Evolutionary conservation across 2,329 filamentous ascomycete genomes (phyloP), one percentile per base, ranked within the genome.

Genomic region (Aspergillus awamori): DNA sequence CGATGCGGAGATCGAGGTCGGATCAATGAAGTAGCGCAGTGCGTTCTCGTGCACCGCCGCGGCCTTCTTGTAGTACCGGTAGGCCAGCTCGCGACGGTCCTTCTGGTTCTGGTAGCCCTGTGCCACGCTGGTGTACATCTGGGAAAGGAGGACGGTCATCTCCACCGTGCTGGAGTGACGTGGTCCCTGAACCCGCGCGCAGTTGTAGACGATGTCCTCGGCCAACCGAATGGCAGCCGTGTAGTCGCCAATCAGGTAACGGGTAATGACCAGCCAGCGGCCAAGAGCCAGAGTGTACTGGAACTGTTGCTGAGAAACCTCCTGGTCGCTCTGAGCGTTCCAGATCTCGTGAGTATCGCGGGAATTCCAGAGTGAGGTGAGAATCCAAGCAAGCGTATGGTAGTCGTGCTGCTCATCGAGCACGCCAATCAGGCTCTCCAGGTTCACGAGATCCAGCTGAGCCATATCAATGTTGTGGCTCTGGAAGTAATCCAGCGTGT

Each of bases 181-280:
- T 6, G 78, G 73, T 2, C 83, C 83, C 65, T 83, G 80, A n/a
- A 82, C 82, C 17, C 83, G 81, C 13, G 80, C 79, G 67, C 83
- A 79, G 70, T 85, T 86, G 76, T 85, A 85, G 2, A 81, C 79
- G 38, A 85, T 83, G 65, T 83, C 81, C 69, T 85, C 82, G 64
- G 79, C 80, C 24, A 86, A 78, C 24, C 75, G 77, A 45, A 81
- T 68, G n/a, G 81, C 78, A 28, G 75, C 74, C 66, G 78, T 70
- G 38, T 76, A 75, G 48, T 82, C 80, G 43, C 78, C 78, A 20
- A 79, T 76, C 20, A 82, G 75, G 71, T 83, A 84, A 53, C 81
- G 81, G 10, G 80, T 80, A 59, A 81, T 76, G 58, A 84, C 80
- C 61, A 84, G 80, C 59, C 79, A 77, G 62, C 79, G 81, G 24